These are phyloP conservation scores for Danielozyma ontarioensis DNA, from an alignment of 805 yeast genomes.

Conservation along the genomic window DNA sequence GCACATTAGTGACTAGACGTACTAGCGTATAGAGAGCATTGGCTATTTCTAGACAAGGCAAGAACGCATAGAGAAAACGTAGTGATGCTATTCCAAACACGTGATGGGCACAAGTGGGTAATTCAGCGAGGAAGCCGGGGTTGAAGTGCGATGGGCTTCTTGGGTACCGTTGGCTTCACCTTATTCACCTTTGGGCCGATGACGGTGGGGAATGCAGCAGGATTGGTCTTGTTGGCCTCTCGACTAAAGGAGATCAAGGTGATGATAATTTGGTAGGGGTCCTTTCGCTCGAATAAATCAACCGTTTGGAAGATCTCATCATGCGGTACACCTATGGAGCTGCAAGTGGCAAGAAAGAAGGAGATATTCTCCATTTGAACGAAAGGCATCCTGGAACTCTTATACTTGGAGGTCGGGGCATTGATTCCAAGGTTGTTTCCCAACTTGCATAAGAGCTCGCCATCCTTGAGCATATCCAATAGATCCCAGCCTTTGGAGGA, in stretches of 20 bases:
- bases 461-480: constrained; percentile 55
- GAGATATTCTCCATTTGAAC: constrained; percentile 80
- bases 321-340: constrained; percentile 64
- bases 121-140: too few species aligned
- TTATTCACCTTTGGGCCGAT: constrained; percentile 42
- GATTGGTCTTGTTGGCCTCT: constrained; percentile 45
- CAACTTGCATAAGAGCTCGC: constrained; percentile 37
- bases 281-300: constrained; percentile 68
- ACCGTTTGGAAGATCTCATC: constrained; percentile 78
- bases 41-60: too few species aligned
- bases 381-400: constrained; percentile 68
- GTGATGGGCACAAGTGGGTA: too few species aligned
- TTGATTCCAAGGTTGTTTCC: constrained; percentile 20
- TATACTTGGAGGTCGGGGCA: constrained; percentile 41
- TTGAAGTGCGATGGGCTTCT: constrained; percentile 43
- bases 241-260: constrained; percentile 71
- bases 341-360: constrained; percentile 59
- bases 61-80: too few species aligned
- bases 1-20: too few species aligned
- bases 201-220: constrained; percentile 17
- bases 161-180: constrained; percentile 49
- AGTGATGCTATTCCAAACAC: too few species aligned
- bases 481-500: constrained; percentile 31
- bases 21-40: too few species aligned
- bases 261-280: constrained; percentile 75